These are phyloP conservation scores for Plasmodium inui DNA, from an alignment of 169 alveolate species.

Conservation along the genomic window DNA sequence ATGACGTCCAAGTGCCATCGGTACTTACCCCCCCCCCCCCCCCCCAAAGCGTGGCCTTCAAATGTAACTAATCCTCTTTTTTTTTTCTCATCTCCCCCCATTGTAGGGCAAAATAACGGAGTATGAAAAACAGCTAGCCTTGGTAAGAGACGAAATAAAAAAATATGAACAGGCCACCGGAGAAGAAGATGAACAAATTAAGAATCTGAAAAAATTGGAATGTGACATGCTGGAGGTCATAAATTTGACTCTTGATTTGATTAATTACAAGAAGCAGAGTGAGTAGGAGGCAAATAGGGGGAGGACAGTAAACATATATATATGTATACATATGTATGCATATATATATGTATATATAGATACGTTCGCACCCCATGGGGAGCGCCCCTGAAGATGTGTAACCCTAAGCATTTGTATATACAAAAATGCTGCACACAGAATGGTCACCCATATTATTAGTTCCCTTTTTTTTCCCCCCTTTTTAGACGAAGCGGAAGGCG, in stretches of 20 bases:
- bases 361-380: neutral
- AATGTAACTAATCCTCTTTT: neutral
- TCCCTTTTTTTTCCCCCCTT: neutral
- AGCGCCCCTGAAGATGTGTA: neutral
- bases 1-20: neutral
- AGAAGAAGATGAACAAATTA: slow-evolving; percentile 58
- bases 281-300: neutral
- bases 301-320: neutral
- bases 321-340: too few relatives aligned
- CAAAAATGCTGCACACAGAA: neutral
- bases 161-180: slow-evolving; percentile 28
- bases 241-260: slow-evolving; percentile 56
- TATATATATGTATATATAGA: neutral
- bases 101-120: slow-evolving; percentile 55
- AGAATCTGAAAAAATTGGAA: slow-evolving; percentile 48
- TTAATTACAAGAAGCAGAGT: slow-evolving; percentile 58
- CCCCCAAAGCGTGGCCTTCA: neutral
- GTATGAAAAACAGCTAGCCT: slow-evolving; percentile 56
- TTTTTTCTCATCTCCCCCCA: neutral
- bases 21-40: neutral
- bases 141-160: slow-evolving; percentile 57
- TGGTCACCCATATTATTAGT: neutral
- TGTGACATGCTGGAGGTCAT: slow-evolving; percentile 69
- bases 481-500: neutral
- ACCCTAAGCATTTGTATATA: neutral